Evolutionary conservation across 306 rosid species (phyloP).

Genomic region (Vicia villosa): DNA sequence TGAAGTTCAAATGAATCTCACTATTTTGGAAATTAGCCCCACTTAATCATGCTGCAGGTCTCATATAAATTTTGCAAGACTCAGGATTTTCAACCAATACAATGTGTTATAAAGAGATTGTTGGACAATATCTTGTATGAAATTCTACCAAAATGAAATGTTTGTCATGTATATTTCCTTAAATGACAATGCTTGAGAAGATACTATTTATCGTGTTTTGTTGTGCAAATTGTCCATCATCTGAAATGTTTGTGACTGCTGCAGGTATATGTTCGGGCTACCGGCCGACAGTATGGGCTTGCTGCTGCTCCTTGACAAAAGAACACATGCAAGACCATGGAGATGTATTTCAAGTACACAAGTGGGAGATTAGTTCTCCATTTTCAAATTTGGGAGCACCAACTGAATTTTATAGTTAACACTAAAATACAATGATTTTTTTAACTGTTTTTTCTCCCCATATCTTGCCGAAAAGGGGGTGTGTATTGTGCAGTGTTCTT

Average conservation of each 20-base stretch:
- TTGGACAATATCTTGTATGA: neutral
- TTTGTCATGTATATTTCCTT: neutral
- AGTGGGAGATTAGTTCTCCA: slow-evolving; percentile 45
- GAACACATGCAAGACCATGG: slow-evolving; percentile 61
- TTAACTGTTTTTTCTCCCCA: slow-evolving; percentile 5
- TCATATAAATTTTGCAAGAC: neutral
- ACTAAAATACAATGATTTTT: slow-evolving; percentile 28
- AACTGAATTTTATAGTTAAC: slow-evolving; percentile 34
- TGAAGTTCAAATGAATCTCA: neutral
- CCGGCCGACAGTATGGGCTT: slow-evolving; percentile 64
- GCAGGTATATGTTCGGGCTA: slow-evolving; percentile 73
- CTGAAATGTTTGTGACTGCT: slow-evolving; percentile 37
- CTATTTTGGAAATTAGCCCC: neutral
- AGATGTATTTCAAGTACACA: slow-evolving; percentile 82
- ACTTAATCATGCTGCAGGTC: neutral
- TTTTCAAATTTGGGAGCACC: slow-evolving; percentile 40
- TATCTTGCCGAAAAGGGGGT: slow-evolving; percentile 49
- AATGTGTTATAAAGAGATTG: neutral
- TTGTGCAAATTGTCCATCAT: slow-evolving; percentile 9
- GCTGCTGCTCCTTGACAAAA: slow-evolving; percentile 76
- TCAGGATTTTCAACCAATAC: neutral
- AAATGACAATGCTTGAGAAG: slow-evolving; percentile 1
- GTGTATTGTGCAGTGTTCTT: slow-evolving; percentile 58
- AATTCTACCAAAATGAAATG: too few species aligned
- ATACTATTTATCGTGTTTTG: neutral